Evolutionary conservation across 169 alveolate genomes (phyloP).

Genomic region (Babesia caballi): DNA sequence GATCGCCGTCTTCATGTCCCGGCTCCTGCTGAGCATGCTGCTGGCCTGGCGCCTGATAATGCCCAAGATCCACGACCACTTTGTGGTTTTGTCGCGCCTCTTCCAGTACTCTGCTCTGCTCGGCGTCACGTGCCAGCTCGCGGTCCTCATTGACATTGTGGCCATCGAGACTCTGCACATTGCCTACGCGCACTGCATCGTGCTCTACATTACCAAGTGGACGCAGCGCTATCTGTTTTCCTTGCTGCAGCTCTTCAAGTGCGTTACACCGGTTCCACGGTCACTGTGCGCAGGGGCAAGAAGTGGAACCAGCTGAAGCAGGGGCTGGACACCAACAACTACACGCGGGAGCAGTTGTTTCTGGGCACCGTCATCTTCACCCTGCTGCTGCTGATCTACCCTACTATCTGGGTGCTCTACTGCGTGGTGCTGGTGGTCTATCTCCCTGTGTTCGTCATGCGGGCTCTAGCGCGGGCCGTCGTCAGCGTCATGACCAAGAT

Average conservation of each 20-base stretch:
- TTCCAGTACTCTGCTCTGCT: slow-evolving; percentile 35
- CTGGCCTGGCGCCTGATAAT: slow-evolving; percentile 31
- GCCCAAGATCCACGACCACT: not conserved
- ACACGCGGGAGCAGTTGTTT: slow-evolving; percentile 60
- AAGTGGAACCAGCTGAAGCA: slow-evolving; percentile 62
- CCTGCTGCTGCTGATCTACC: slow-evolving; percentile 51
- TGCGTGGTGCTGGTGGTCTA: slow-evolving; percentile 13
- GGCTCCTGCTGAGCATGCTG: slow-evolving; percentile 40
- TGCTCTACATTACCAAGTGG: slow-evolving; percentile 43
- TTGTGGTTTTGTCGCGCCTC: not conserved
- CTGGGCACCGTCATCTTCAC: slow-evolving; percentile 57
- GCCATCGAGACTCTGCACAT: slow-evolving; percentile 45
- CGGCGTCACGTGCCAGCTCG: slow-evolving; percentile 35
- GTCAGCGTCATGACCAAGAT: slow-evolving; percentile 6
- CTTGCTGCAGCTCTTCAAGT: slow-evolving; percentile 56
- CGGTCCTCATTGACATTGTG: slow-evolving; percentile 38
- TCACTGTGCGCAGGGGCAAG: slow-evolving; percentile 37
- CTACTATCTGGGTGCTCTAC: slow-evolving; percentile 62
- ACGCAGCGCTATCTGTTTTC: slow-evolving; percentile 50
- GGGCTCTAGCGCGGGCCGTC: not conserved
- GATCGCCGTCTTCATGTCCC: slow-evolving; percentile 42
- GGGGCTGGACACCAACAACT: slow-evolving; percentile 45
- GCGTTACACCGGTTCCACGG: not conserved
- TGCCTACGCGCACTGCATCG: slow-evolving; percentile 31
- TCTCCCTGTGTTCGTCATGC: slow-evolving; percentile 21